A percentile compares a stretch with the other conserved stretches of the same genome.
Evolutionary conservation across 257 asterid species (phyloP).

Genomic region (Penstemon barbatus): DNA sequence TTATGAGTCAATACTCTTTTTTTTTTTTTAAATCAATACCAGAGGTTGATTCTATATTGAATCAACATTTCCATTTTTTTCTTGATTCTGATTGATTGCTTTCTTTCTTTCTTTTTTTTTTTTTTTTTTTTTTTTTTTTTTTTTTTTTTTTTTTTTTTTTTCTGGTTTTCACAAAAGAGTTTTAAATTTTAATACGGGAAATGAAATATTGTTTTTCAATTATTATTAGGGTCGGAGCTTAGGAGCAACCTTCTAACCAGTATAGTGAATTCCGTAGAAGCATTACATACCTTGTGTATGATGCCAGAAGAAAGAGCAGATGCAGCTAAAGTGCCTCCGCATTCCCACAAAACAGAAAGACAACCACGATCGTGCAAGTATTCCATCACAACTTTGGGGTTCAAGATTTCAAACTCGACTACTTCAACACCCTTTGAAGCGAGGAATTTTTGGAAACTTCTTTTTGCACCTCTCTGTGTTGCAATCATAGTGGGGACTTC

Average conservation of each 20-base stretch:
- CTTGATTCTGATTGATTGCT: too few species aligned
- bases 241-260: neutral
- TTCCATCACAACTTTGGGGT: conserved; percentile 81
- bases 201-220: too few species aligned
- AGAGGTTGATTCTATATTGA: too few species aligned
- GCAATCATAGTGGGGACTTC: conserved; percentile 88
- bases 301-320: conserved; percentile 90
- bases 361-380: conserved; percentile 90
- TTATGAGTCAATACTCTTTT: too few species aligned
- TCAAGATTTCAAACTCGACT: conserved; percentile 85
- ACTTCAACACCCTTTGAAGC: conserved; percentile 97
- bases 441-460: conserved; percentile 81
- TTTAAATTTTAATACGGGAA: too few species aligned
- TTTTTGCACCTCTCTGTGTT: conserved; percentile 93
- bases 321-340: conserved; percentile 96
- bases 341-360: conserved; percentile 94
- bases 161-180: too few species aligned
- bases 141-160: too few species aligned
- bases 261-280: neutral
- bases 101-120: too few species aligned
- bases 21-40: too few species aligned
- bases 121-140: too few species aligned
- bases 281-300: conserved; percentile 74
- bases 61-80: too few species aligned
- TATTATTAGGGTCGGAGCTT: too few species aligned